phyloP scores from a whole-genome alignment of 305 asterid species.

The Solanum aculeatissimum region DNA sequence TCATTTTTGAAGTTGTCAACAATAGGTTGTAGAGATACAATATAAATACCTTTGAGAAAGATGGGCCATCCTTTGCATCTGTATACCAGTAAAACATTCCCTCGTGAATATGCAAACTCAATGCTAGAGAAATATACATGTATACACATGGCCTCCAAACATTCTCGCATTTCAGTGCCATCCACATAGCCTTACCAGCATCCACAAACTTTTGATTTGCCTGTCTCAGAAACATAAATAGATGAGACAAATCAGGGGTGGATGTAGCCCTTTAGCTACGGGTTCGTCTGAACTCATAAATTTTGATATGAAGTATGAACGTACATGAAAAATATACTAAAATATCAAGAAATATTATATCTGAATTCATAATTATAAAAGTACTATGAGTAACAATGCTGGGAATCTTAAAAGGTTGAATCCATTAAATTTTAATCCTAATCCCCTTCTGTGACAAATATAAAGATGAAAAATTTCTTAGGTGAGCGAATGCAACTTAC shows the following conservation, averaged over 20 bases:
- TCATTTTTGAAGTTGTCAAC: neutral
- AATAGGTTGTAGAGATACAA: neutral
- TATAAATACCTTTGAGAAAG: conserved; percentile 41
- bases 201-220: conserved; percentile 37
- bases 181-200: conserved; percentile 51
- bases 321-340: neutral
- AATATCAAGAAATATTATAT: neutral
- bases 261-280: neutral
- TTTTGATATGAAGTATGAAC: neutral
- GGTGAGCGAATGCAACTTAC: neutral
- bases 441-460: neutral
- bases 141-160: conserved; percentile 68
- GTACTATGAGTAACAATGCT: neutral
- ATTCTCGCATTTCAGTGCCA: conserved; percentile 40
- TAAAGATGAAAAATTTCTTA: neutral
- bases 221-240: conserved; percentile 14
- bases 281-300: neutral
- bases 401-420: neutral
- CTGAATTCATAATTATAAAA: neutral
- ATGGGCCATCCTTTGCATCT: conserved; percentile 47
- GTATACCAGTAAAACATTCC: conserved; percentile 75
- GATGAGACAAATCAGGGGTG: neutral
- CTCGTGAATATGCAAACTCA: conserved; percentile 58
- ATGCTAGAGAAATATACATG: conserved; percentile 55
- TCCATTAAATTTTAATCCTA: neutral